Conservation (phyloP, 2,329 filamentous ascomycete genomes). For the Microdochium paspali region DNA sequence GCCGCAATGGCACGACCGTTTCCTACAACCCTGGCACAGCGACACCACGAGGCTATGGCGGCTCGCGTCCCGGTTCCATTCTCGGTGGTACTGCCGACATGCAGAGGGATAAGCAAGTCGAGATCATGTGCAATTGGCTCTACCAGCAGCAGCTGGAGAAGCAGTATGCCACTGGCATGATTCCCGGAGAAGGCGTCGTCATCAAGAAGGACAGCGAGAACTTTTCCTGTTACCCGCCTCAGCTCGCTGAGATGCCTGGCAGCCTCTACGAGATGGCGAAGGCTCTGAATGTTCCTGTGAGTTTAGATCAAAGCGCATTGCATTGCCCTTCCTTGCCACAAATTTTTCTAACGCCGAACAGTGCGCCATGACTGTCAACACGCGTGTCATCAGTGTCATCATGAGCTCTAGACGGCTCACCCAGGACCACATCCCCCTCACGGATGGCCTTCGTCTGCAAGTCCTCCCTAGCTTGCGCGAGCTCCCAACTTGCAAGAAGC, state of each 20-base stretch:
- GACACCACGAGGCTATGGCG: constrained; percentile 8
- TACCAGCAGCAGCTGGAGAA: constrained; percentile 50
- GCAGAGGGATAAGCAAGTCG: constrained; percentile 43
- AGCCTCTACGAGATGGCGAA: constrained; percentile 24
- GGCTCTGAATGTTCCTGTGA: constrained; percentile 27
- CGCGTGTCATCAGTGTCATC: constrained; percentile 52
- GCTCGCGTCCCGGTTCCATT: neutral
- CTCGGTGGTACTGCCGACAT: constrained; percentile 32
- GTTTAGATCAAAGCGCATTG: constrained; percentile 9
- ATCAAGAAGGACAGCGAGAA: constrained; percentile 26
- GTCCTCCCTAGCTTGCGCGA: constrained; percentile 48
- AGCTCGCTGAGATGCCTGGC: constrained; percentile 22
- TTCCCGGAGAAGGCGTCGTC: constrained; percentile 28
- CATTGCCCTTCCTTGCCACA: neutral
- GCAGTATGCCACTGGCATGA: constrained; percentile 25
- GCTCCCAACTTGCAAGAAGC: constrained; percentile 50
- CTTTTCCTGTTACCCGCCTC: constrained; percentile 27
- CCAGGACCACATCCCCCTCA: constrained; percentile 47
- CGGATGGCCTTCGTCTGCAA: constrained; percentile 49
- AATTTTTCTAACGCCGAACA: constrained; percentile 14
- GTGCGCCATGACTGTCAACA: constrained; percentile 61
- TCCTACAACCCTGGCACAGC: constrained; percentile 10
- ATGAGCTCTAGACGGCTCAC: constrained; percentile 32
- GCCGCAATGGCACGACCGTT: constrained; percentile 1
- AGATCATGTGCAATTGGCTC: constrained; percentile 56